Evolutionary conservation across 164 flowering plant genomes (phyloP).

Genomic region (Pachysandra terminalis): DNA sequence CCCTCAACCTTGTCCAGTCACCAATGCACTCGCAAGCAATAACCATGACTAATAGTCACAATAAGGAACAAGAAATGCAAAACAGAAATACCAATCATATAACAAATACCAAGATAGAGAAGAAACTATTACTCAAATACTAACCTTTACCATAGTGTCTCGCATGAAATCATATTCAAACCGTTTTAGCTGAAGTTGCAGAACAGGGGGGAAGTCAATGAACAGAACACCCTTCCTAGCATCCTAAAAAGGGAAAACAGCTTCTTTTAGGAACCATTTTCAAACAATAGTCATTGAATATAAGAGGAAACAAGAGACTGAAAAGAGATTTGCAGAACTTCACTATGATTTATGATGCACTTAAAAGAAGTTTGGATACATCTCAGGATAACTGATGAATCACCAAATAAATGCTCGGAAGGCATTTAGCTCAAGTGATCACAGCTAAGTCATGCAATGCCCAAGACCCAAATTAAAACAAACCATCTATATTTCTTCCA

Average conservation of each 20-base stretch:
- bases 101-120: not conserved
- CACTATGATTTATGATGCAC: too few species aligned
- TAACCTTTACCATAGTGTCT: constrained; percentile 72
- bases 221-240: constrained; percentile 67
- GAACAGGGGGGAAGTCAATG: constrained; percentile 61
- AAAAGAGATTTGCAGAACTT: too few species aligned
- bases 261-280: not conserved
- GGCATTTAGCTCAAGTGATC: too few species aligned
- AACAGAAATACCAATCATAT: not conserved
- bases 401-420: too few species aligned
- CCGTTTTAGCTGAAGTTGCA: constrained; percentile 69
- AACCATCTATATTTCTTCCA: too few species aligned
- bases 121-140: constrained; percentile 9
- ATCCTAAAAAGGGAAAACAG: constrained; percentile 35
- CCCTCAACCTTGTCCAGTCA: too few species aligned
- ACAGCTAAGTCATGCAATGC: too few species aligned
- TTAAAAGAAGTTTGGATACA: too few species aligned
- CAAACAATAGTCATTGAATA: not conserved
- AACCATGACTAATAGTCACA: not conserved
- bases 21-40: too few species aligned
- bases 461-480: too few species aligned
- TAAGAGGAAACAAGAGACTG: not conserved
- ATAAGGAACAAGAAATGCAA: not conserved
- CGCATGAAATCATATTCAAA: constrained; percentile 74
- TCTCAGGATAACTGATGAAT: too few species aligned